Percentiles rank a stretch among this genome's conserved stretches.
Conservation (phyloP, 164 flowering plant species). For the Nelumbo lutea region DNA sequence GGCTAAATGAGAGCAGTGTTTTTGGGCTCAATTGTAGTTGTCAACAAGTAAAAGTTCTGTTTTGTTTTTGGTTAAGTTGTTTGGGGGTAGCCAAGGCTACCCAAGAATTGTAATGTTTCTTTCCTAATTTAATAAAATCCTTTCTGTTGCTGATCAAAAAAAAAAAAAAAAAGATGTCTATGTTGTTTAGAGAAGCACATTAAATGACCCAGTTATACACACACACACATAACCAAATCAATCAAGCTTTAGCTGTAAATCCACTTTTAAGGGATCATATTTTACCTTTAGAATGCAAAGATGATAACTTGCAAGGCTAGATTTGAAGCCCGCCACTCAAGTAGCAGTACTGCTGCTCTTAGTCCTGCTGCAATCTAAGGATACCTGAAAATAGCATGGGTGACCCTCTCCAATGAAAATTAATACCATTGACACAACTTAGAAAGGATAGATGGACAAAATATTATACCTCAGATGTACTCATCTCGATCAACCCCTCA, state of each 20-base stretch:
- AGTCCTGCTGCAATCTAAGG: conserved; percentile 98
- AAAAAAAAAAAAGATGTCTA: too few relatives aligned
- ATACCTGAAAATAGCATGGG: conserved; percentile 35
- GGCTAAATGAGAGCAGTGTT: too few relatives aligned
- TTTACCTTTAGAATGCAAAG: conserved; percentile 92
- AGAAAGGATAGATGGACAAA: neutral
- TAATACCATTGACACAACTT: neutral
- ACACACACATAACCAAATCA: too few relatives aligned
- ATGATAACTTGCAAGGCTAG: conserved; percentile 92
- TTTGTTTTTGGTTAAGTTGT: too few relatives aligned
- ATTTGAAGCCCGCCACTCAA: conserved; percentile 87
- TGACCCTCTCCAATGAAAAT: neutral
- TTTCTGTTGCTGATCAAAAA: too few relatives aligned
- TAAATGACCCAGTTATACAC: too few relatives aligned
- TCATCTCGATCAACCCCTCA: conserved; percentile 62
- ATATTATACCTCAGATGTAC: conserved; percentile 26
- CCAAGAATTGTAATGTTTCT: too few relatives aligned
- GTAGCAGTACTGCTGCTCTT: conserved; percentile 89
- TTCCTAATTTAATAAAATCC: too few relatives aligned
- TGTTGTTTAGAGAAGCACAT: too few relatives aligned
- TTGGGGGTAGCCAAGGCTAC: too few relatives aligned
- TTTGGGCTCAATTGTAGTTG: too few relatives aligned
- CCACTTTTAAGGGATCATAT: neutral
- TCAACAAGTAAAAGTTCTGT: too few relatives aligned
- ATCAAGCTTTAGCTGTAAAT: neutral